Evolutionary conservation across 805 yeast genomes (phyloP), one percentile per base, ranked within the genome.

Genomic region (Ogataea neopini): DNA sequence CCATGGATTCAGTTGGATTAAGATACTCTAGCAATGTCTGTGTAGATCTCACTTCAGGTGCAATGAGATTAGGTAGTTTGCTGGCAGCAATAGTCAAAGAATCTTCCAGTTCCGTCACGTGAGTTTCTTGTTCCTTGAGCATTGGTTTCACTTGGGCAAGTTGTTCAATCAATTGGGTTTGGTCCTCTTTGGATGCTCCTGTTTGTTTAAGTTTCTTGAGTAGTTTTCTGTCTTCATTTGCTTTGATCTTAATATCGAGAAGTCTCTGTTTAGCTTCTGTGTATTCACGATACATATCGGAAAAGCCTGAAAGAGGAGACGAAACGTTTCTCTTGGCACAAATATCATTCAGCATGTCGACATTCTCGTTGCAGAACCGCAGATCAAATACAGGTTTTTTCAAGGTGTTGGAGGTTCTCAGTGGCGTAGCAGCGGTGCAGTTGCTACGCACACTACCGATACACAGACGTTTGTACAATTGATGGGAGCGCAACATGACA

Each of bases 21-120:
- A 87, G 66, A 65, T 77, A 77, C 23, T 74, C 70, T 5, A 80
- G 75, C 0, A 83, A 58, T 19, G 73, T 69, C 18, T 76, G 76
- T 10, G 67, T 61, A 0, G 61, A 51, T 1, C 69, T 67, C 0
- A 81, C 88, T 0, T 74, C 56, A 0, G 71, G 62, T 48, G 80
- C 81, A 0, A 86, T 64, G 18, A 76, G 60, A 57, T 86, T 87
- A 0, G 96, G 96, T n/a, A 87, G 64, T 0, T 70, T 61, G 8
- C 77, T 81, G 1, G 79, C 77, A 11, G 66, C 63, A 0, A 59
- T 48, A 29, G 64, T 62, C 0, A 84, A 62, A 3, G 62, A 56
- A 5, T 67, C 61, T 14, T 79, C 74, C 3, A 74, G 49, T 0
- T 36, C 45, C 8, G 54, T 66, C 18, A 62, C 51, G 1, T 47